Base-by-base conservation (phyloP, 2,329 filamentous ascomycete genomes). In the Davidsoniella virescens region DNA sequence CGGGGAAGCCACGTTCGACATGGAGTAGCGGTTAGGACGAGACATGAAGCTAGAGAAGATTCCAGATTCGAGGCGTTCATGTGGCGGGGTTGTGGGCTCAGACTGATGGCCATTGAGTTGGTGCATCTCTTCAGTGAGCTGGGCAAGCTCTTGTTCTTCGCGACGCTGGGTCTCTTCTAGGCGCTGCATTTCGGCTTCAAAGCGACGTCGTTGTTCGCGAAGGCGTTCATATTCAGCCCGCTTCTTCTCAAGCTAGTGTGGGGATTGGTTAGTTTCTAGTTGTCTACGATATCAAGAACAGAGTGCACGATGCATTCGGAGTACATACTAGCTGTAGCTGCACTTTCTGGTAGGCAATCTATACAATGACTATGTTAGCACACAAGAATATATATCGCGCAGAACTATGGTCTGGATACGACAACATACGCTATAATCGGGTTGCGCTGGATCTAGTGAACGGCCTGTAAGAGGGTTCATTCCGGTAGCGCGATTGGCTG, bases 81-180 rank as follows among this genome's bases (percentile, higher is more conserved):
- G 92, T 29, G 92, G 92, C 18, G 92, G 92, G 18, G 92, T 98
- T 2, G 92, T 95, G 14, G 92, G 92, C 67, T 96, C 90, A 58
- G 86, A 94, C 62, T 93, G 85, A 59, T 88, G 84, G 49, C 84
- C 84, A 54, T 78, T 71, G 54, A 72, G 66, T 59, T 72, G 62
- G 52, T 72, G 70, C 52, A 93, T 73, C 57, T 92, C 84, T 58
- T 87, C 81, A 59, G 87, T 82, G 69, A 96, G 84, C 63, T 85
- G 80, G 52, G 83, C 79, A 59, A 94, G 80, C 61, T 94, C 87
- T 58, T 83, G 76, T 62, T 88, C 86, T 61, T 92, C 84, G 55
- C 76, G 79, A 55, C 82, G 80, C 64, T 90, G 84, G 63, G 92
- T 83, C 58, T 88, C 75, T 59, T 94, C 87, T 55, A 95, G 73